A percentile compares a stretch with the other conserved stretches of the same genome.
Evolutionary conservation across 2,329 filamentous ascomycete species (phyloP).

Genomic region (Pseudomassariella vexata): DNA sequence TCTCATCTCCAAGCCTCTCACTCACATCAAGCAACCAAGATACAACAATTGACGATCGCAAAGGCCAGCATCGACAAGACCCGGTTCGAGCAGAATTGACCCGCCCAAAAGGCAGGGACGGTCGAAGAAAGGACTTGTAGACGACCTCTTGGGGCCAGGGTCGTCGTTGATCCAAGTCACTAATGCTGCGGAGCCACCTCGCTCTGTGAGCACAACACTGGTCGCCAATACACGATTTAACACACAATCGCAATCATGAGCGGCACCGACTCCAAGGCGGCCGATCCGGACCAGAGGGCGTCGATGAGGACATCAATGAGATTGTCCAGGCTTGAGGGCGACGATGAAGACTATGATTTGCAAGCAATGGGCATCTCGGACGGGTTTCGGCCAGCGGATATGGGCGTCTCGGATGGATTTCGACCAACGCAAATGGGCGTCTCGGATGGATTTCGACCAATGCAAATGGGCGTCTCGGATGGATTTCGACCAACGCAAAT

Average conservation of each 20-base stretch:
- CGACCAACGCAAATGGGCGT: constrained; percentile 34
- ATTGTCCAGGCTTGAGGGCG: constrained; percentile 25
- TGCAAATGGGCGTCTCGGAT: too few species aligned
- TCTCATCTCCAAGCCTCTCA: background rate
- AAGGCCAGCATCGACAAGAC: too few species aligned
- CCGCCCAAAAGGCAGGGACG: constrained; percentile 6
- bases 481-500: too few species aligned
- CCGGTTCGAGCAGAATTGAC: too few species aligned
- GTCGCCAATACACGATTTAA: constrained; percentile 1
- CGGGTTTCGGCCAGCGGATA: constrained; percentile 23
- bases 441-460: too few species aligned
- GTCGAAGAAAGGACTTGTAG: constrained; percentile 9
- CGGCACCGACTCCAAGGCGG: constrained; percentile 29
- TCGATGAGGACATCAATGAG: constrained; percentile 37
- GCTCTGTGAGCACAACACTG: constrained; percentile 10
- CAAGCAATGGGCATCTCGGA: constrained; percentile 43
- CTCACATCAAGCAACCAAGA: too few species aligned
- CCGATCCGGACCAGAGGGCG: constrained; percentile 33
- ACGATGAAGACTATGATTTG: constrained; percentile 44
- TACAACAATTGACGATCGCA: too few species aligned
- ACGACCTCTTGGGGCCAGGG: constrained; percentile 19
- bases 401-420: constrained; percentile 45
- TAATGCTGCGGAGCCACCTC: constrained; percentile 21
- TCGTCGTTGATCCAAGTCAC: constrained; percentile 16
- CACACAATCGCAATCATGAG: constrained; percentile 30